These are phyloP conservation scores for Pezicula rhizophila DNA, from an alignment of 2,329 filamentous ascomycete genomes.

Conservation along the genomic window DNA sequence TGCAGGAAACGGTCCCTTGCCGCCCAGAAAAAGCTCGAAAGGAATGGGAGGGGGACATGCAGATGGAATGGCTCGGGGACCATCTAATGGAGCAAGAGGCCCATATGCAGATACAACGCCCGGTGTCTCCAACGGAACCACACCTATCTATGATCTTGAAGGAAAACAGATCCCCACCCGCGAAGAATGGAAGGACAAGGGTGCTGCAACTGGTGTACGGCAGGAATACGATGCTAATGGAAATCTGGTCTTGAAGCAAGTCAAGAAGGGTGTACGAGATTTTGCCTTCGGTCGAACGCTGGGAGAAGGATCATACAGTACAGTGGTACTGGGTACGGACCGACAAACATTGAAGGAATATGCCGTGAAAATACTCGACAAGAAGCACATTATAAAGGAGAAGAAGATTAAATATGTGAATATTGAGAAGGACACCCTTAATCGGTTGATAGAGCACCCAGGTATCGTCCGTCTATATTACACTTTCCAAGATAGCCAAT, in stretches of 20 bases:
- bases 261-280: constrained; percentile 96
- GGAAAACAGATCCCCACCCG: constrained; percentile 58
- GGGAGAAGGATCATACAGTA: constrained; percentile 96
- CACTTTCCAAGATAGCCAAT: constrained; percentile 95
- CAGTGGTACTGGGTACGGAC: constrained; percentile 87
- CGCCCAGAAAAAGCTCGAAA: constrained; percentile 71
- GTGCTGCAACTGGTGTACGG: constrained; percentile 77
- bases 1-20: constrained; percentile 54
- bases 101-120: neutral
- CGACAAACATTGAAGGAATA: constrained; percentile 93
- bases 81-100: constrained; percentile 10
- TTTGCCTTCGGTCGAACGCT: constrained; percentile 88
- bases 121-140: constrained; percentile 16
- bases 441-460: constrained; percentile 90
- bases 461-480: constrained; percentile 96
- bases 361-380: constrained; percentile 96
- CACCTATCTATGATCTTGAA: constrained; percentile 47
- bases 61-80: constrained; percentile 20
- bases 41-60: constrained; percentile 56
- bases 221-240: constrained; percentile 83
- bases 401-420: constrained; percentile 99
- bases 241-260: constrained; percentile 70
- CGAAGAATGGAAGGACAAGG: constrained; percentile 94
- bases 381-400: constrained; percentile 98
- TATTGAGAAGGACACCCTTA: constrained; percentile 97